Conservation (phyloP, 331 rosid genomes). For the Acacia concinna region DNA sequence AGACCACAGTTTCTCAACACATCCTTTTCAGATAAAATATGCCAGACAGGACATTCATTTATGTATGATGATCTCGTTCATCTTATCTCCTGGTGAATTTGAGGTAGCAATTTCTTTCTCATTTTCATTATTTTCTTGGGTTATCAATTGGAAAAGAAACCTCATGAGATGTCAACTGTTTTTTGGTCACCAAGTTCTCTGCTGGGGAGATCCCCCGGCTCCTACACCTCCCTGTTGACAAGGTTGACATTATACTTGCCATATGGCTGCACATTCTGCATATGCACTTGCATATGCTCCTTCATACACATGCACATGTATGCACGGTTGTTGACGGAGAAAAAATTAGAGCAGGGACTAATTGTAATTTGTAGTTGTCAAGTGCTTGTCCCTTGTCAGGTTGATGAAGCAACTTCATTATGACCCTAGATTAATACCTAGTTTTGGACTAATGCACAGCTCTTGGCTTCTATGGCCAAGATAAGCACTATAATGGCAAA, state of each 20-base stretch:
- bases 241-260: slow-evolving; percentile 16
- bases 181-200: slow-evolving; percentile 8
- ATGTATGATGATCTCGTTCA: slow-evolving; percentile 79
- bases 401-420: not conserved
- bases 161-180: slow-evolving; percentile 2
- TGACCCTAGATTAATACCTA: not conserved
- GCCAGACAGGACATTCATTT: slow-evolving; percentile 84
- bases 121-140: slow-evolving; percentile 6
- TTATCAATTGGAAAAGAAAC: slow-evolving; percentile 14
- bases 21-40: slow-evolving; percentile 84
- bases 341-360: not conserved
- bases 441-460: not conserved
- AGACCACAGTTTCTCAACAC: slow-evolving; percentile 93
- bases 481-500: slow-evolving; percentile 9
- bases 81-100: slow-evolving; percentile 49
- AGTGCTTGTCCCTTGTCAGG: slow-evolving; percentile 4
- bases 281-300: not conserved
- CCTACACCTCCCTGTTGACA: not conserved
- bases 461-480: not conserved
- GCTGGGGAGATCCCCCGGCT: not conserved
- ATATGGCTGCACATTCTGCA: not conserved
- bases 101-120: slow-evolving; percentile 56
- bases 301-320: not conserved
- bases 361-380: not conserved
- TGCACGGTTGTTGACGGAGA: not conserved